Percentiles rank a stretch among this genome's conserved stretches.
Conservation (phyloP, 306 rosid species). For the Fragaria vesca region DNA sequence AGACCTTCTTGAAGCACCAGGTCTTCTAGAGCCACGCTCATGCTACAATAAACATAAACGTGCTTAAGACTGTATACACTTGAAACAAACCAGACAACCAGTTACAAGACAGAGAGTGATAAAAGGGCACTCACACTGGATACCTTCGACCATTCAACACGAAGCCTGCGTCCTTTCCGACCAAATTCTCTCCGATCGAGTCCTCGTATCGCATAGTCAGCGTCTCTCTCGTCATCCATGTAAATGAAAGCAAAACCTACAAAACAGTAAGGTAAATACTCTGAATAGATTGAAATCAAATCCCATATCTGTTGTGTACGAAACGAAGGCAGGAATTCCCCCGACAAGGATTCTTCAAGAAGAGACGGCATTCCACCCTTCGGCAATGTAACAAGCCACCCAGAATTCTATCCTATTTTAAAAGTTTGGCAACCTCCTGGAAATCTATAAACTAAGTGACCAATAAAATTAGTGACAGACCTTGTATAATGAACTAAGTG, state of each 20-base stretch:
- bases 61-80: constrained; percentile 6
- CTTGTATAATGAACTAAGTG: constrained; percentile 82
- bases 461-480: constrained; percentile 93
- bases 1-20: constrained; percentile 75
- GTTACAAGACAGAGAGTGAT: background rate
- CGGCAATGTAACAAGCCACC: constrained; percentile 46
- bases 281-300: constrained; percentile 9
- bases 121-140: constrained; percentile 7
- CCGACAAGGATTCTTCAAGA: constrained; percentile 37
- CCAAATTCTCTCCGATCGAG: constrained; percentile 91
- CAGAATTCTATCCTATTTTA: constrained; percentile 41
- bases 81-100: background rate
- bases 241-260: constrained; percentile 94
- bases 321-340: constrained; percentile 26
- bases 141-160: constrained; percentile 99
- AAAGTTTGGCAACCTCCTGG: constrained; percentile 55
- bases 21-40: constrained; percentile 88
- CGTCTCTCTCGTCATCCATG: constrained; percentile 99
- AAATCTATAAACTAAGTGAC: constrained; percentile 79
- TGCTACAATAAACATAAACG: constrained; percentile 43
- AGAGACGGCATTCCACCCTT: constrained; percentile 38
- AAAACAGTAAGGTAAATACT: constrained; percentile 27
- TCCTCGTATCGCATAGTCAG: constrained; percentile 84
- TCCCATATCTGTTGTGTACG: constrained; percentile 4
- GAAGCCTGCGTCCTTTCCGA: constrained; percentile 89